Evolutionary conservation across 2,329 filamentous ascomycete genomes (phyloP).

Genomic region (Dothistroma septosporum): DNA sequence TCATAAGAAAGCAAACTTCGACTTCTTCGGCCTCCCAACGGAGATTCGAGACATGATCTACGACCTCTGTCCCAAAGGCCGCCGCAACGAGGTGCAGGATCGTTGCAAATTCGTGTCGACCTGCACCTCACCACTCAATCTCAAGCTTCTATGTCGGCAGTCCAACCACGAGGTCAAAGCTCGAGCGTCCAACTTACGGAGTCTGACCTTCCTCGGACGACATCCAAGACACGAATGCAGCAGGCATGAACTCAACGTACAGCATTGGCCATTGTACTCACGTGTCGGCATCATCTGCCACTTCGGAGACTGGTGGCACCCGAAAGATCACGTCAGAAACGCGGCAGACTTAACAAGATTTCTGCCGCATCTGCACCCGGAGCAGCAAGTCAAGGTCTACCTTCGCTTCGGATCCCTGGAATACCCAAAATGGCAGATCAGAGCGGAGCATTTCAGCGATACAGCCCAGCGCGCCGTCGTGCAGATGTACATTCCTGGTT

Average conservation of each 20-base stretch:
- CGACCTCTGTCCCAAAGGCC: not conserved
- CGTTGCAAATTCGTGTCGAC: not conserved
- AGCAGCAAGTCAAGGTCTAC: not conserved
- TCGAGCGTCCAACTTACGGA: not conserved
- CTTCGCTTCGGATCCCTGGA: not conserved
- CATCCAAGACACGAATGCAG: not conserved
- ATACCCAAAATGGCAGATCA: not conserved
- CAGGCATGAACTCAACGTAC: not conserved
- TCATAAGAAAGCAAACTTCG: not conserved
- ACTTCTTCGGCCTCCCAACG: not conserved
- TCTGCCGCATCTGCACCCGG: not conserved
- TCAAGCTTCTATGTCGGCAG: not conserved
- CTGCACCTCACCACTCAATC: not conserved
- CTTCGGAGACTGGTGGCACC: not conserved
- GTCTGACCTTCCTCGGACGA: not conserved
- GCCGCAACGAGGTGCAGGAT: not conserved
- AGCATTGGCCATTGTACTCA: not conserved
- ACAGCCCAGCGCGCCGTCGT: not conserved
- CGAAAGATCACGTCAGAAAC: not conserved
- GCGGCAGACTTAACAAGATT: not conserved
- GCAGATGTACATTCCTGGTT: not conserved
- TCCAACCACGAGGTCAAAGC: not conserved
- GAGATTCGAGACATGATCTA: not conserved
- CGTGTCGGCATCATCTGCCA: not conserved
- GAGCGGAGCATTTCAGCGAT: not conserved